A percentile compares a stretch with the other conserved stretches of the same genome.
Evolutionary conservation across 345 rosid genomes (phyloP).

Genomic region (Pelargonium nanum): DNA sequence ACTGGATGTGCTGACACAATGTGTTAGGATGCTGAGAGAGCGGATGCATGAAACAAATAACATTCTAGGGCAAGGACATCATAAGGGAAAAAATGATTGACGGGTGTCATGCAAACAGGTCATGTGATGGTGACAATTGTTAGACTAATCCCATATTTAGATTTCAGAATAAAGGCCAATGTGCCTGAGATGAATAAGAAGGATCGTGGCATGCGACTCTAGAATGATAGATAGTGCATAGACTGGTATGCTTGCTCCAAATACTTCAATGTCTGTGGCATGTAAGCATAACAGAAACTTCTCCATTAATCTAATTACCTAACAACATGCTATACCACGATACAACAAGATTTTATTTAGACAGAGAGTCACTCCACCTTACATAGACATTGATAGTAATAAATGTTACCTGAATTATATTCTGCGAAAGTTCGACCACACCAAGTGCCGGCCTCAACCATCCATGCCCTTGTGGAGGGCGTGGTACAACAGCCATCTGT

Average conservation of each 20-base stretch:
- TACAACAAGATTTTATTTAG: conserved; percentile 8
- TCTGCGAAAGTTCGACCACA: conserved; percentile 90
- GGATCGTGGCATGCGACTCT: not conserved
- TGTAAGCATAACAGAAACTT: not conserved
- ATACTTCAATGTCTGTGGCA: not conserved
- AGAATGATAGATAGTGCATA: not conserved
- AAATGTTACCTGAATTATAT: conserved; percentile 69
- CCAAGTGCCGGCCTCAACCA: conserved; percentile 98
- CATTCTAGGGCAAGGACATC: too few species aligned
- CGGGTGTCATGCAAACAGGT: too few species aligned
- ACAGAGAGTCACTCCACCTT: not conserved
- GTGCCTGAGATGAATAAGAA: not conserved
- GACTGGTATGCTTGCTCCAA: not conserved
- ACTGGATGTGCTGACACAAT: not conserved
- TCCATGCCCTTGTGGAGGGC: conserved; percentile 86
- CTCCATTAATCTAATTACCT: not conserved
- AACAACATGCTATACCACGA: conserved; percentile 2
- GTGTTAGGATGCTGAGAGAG: not conserved
- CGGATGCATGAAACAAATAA: not conserved
- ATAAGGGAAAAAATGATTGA: too few species aligned
- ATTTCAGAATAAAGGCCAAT: not conserved
- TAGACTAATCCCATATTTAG: not conserved
- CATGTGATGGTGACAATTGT: not conserved
- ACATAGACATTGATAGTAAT: not conserved
- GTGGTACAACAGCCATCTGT: conserved; percentile 94